Evolutionary conservation across 257 asterid species (phyloP).

Genomic region (Solanum gracilifrons): DNA sequence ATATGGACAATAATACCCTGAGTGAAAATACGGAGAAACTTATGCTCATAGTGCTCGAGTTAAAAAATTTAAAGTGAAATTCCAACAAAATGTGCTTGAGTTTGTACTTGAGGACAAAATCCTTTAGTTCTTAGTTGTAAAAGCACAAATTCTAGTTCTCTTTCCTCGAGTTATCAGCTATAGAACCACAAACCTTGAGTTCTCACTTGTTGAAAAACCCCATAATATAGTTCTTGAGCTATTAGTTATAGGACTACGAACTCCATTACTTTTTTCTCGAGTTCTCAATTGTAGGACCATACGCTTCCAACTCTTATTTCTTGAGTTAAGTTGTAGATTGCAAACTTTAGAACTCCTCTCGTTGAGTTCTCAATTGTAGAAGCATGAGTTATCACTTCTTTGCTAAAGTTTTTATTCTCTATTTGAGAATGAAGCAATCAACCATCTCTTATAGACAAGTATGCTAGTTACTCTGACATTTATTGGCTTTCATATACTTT

Average conservation of each 20-base stretch:
- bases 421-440: conserved; percentile 25
- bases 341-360: neutral
- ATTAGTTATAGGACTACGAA: neutral
- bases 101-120: neutral
- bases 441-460: conserved; percentile 32
- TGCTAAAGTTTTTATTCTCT: conserved; percentile 15
- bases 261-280: neutral
- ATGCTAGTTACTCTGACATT: neutral
- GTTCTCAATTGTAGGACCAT: neutral
- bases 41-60: neutral
- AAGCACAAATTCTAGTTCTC: neutral
- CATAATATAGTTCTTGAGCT: neutral
- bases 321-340: neutral
- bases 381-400: neutral
- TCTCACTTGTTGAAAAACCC: neutral
- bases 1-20: neutral
- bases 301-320: neutral
- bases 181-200: neutral
- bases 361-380: neutral
- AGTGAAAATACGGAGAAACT: neutral
- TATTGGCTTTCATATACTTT: neutral
- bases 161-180: neutral
- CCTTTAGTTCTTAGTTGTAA: neutral
- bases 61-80: neutral
- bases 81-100: neutral